Evolutionary conservation across 768 basidiomycete species (phyloP), one percentile per base, ranked within the genome.

Genomic region (Coprinopsis sp.): DNA sequence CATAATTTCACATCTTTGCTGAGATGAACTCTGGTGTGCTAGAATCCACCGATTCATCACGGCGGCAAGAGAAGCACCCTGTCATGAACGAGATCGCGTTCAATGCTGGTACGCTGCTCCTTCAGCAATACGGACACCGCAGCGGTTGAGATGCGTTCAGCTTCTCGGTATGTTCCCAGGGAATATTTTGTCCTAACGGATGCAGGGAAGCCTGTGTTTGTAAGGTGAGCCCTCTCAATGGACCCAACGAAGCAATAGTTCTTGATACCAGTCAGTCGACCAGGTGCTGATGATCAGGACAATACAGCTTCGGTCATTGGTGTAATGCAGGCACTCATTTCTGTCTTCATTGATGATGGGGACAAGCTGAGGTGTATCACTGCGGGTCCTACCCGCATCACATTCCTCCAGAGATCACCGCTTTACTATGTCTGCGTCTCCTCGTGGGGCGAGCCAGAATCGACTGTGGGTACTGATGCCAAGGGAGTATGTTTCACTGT

Each of bases 201-300:
- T 51, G 96, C 96, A 24, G 96, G 96, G 23, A 98, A 99, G 64
- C 94, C 94, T n/a, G 93, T 99, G 10, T 99, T 89, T 59, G 74
- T 82, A 33, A 91, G 89, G 93, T 88, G 63, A 49, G 37, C 42
- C 29, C 18, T 14, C 19, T 33, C 30, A 11, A 19, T 30, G 22
- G 29, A n/a, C 41, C 24, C 1, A 19, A 21, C 33, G 41, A 19
- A 34, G n/a, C 19, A 23, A n/a, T 25, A 10, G 41, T 41, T 42
- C 29, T 46, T 51, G 37, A 54, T 44, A 37, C 36, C 34, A 31
- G 31, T 41, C 56, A 82, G 79, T 57, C 76, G 73, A 33, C 70
- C 80, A 37, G 72, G 71, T 36, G 71, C 70, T 36, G 77, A 77
- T 45, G 79, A 83, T 41, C 66, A 73, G 14, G 84, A 88, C 47